Conservation (phyloP, 345 rosid genomes). For the Erodium maritimum region DNA sequence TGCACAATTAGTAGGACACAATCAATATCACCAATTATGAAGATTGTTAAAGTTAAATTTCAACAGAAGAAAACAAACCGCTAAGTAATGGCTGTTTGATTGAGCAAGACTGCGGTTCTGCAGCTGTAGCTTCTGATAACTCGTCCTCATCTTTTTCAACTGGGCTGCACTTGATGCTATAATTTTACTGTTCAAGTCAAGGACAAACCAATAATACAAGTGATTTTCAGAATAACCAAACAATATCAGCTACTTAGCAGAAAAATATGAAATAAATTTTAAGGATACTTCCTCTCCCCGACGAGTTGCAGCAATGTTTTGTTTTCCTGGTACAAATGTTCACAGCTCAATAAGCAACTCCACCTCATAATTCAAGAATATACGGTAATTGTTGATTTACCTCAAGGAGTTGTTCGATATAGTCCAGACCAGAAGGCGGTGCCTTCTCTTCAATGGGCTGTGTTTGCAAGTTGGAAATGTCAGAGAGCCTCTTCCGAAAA, state of each 20-base stretch:
- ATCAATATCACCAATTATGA: neutral
- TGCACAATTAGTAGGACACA: constrained; percentile 7
- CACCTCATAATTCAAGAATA: constrained; percentile 1
- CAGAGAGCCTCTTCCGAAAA: constrained; percentile 19
- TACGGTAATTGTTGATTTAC: constrained; percentile 9
- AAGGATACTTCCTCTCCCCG: constrained; percentile 66
- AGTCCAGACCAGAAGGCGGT: constrained; percentile 14
- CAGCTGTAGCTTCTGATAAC: constrained; percentile 32
- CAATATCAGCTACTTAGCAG: neutral
- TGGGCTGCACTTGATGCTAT: constrained; percentile 31
- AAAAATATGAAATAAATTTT: neutral
- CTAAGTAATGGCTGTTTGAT: constrained; percentile 37
- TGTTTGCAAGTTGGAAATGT: constrained; percentile 18
- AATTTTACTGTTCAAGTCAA: constrained; percentile 31
- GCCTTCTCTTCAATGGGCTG: constrained; percentile 17
- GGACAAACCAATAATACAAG: constrained; percentile 8
- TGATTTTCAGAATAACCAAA: neutral
- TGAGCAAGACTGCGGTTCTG: constrained; percentile 54
- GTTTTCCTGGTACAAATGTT: constrained; percentile 59
- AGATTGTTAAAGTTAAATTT: neutral
- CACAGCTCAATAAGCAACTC: neutral
- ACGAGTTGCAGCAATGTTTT: constrained; percentile 37
- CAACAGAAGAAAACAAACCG: constrained; percentile 14
- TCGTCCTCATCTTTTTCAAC: constrained; percentile 26
- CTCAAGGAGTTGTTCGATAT: constrained; percentile 33